A percentile compares a stretch with the other conserved stretches of the same genome.
These are phyloP conservation scores for Elaeis oleifera DNA, from an alignment of 202 grass and related monocot genomes.

Conservation along the genomic window DNA sequence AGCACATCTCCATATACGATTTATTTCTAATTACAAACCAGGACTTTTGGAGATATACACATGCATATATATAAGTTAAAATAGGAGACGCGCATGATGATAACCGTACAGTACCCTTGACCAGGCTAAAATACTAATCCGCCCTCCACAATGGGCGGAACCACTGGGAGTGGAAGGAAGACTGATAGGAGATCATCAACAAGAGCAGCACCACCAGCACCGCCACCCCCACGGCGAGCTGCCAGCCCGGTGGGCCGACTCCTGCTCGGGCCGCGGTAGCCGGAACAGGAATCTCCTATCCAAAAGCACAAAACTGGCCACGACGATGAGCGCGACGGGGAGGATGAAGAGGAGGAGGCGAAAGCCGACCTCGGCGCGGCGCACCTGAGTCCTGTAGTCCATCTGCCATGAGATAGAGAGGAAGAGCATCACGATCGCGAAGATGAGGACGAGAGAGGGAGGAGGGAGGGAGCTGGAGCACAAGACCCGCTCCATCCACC, in stretches of 20 bases:
- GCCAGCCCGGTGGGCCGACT: not conserved
- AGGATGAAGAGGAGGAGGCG: constrained; percentile 6
- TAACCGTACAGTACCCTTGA: too few relatives aligned
- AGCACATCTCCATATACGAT: too few relatives aligned
- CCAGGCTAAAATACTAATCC: not conserved
- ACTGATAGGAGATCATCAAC: constrained; percentile 27
- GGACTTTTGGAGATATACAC: too few relatives aligned
- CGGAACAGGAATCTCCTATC: not conserved
- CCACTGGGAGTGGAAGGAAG: constrained; percentile 18
- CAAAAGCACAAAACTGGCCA: not conserved
- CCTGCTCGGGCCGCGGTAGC: not conserved
- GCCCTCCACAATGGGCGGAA: constrained; percentile 11
- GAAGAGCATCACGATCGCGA: constrained; percentile 3
- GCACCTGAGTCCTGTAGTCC: constrained; percentile 7
- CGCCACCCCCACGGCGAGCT: constrained; percentile 13
- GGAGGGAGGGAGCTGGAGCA: constrained; percentile 21
- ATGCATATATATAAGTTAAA: too few relatives aligned
- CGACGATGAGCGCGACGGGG: constrained; percentile 3
- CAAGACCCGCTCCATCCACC: constrained; percentile 1
- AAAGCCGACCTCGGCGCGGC: constrained; percentile 1
- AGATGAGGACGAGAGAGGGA: constrained; percentile 8
- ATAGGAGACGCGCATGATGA: too few relatives aligned
- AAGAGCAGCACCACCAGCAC: constrained; percentile 15
- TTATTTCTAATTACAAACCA: too few relatives aligned
- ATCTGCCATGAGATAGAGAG: constrained; percentile 10